phyloP scores from a whole-genome alignment of 1,284 basidiomycete species.

The Coniferiporia weirii region DNA sequence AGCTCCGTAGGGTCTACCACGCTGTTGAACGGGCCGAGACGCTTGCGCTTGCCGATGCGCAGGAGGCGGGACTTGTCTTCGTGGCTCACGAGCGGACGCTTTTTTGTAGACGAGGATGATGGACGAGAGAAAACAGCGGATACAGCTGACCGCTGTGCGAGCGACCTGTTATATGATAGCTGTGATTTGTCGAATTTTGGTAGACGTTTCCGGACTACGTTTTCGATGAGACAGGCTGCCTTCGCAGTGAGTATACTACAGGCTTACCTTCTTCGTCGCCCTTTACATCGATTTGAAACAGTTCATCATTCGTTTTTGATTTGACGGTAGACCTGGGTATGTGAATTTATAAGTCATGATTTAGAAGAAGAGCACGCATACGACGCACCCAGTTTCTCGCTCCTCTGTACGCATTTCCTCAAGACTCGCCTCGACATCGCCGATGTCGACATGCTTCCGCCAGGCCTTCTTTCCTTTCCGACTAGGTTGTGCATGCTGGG shows the following conservation, averaged over 20 bases:
- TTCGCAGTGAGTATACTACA: background rate
- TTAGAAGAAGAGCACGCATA: background rate
- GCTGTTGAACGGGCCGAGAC: conserved; percentile 67
- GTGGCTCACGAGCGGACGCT: conserved; percentile 36
- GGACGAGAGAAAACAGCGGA: conserved; percentile 68
- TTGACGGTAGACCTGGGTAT: conserved; percentile 45
- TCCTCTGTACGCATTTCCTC: conserved; percentile 77
- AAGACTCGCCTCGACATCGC: conserved; percentile 66
- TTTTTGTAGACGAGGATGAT: conserved; percentile 31
- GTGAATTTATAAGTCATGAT: conserved; percentile 13
- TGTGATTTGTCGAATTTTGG: conserved; percentile 49
- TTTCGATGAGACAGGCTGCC: background rate
- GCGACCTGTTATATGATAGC: conserved; percentile 77
- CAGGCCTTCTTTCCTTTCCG: conserved; percentile 89
- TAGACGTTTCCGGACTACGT: conserved; percentile 50
- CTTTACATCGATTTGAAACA: conserved; percentile 75
- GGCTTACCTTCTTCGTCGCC: conserved; percentile 73
- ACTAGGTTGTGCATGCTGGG: conserved; percentile 67
- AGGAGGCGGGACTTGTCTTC: conserved; percentile 74
- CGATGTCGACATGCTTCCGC: conserved; percentile 88
- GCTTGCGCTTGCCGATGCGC: conserved; percentile 64
- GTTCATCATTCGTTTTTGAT: conserved; percentile 60
- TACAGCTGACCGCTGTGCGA: conserved; percentile 78
- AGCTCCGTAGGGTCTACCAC: conserved; percentile 59
- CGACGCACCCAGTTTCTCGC: conserved; percentile 64